Base-by-base conservation (phyloP, 495 filamentous ascomycete species). In the Tuber brumale region DNA sequence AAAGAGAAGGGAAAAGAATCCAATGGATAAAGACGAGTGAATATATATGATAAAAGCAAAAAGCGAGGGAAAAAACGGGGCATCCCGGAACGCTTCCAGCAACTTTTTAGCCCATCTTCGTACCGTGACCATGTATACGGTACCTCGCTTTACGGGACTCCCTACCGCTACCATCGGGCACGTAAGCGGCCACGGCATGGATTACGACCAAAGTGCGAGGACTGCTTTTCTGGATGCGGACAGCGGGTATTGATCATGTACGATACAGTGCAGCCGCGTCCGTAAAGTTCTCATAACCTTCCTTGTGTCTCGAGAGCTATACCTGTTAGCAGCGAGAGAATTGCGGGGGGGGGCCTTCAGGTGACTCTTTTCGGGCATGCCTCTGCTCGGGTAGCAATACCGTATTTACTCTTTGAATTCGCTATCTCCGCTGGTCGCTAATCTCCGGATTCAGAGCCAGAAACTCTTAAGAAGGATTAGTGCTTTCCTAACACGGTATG, bases 1-100 rank as follows among this genome's bases (percentile, higher is more conserved):
- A 51, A 45, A 45, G 23, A 69, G 44, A 31, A 41, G 45, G 41
- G 23, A 57, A 77, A 76, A 37, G 27, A 66, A 76, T 71, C 31
- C 41, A 35, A 71, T 27, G 73, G 57, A 69, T 80, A 76, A 72
- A 61, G 27, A 14, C 45, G 10, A 16, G 43, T 23, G 21, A 48
- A 23, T 23, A 48, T 23, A 48, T 48, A 48, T 8, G 16, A 45
- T 18, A 57, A 12, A 75, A 39, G 21, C 74, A 73, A 45, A 57
- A 78, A 51, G 19, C 51, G 61, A 72, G n/a, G 41, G 23, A 57
- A 71, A 61, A 61, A 27, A 45, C 51, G 51, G 51, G 7, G n/a
- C n/a, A 27, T 61, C n/a, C 23, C 51, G 51, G 51, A 61, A 31
- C 48, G 21, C 48, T 51, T 51, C 48, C 48, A n/a, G 6, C 23